phyloP scores from a whole-genome alignment of 441 rosid genomes.

The Rhodomyrtus psidioides region DNA sequence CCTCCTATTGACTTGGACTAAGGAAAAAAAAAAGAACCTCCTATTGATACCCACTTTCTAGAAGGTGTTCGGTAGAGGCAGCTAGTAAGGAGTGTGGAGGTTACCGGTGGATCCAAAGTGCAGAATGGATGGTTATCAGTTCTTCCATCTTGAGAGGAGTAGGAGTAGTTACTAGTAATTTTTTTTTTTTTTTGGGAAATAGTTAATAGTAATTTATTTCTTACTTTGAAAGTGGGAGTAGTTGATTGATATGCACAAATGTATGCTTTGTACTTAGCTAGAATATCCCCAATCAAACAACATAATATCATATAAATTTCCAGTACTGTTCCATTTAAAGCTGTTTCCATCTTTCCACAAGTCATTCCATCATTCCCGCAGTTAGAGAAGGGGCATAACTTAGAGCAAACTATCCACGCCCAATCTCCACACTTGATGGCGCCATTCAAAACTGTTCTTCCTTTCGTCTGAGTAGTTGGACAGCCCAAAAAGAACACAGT shows the following conservation, averaged over 20 bases:
- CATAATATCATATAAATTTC: background rate
- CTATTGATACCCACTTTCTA: background rate
- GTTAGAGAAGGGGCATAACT: background rate
- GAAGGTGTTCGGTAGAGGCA: background rate
- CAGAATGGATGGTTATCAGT: background rate
- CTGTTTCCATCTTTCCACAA: background rate
- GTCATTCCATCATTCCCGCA: background rate
- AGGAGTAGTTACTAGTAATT: background rate
- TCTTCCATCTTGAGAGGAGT: background rate
- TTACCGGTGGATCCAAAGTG: background rate
- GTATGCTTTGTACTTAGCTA: background rate
- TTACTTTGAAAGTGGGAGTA: background rate
- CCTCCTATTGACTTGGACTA: background rate
- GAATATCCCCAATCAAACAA: background rate
- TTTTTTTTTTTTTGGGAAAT: background rate
- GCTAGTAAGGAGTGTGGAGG: background rate
- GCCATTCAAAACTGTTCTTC: rapidly evolving
- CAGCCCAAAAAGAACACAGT: background rate
- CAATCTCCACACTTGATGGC: background rate
- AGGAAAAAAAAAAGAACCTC: background rate
- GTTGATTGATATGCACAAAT: background rate
- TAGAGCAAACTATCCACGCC: background rate
- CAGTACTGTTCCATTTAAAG: background rate
- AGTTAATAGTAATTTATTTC: background rate
- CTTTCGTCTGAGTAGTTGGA: background rate